Conservation (phyloP, 1,284 basidiomycete genomes). For the Ceratorhiza oryzae-sativae region DNA sequence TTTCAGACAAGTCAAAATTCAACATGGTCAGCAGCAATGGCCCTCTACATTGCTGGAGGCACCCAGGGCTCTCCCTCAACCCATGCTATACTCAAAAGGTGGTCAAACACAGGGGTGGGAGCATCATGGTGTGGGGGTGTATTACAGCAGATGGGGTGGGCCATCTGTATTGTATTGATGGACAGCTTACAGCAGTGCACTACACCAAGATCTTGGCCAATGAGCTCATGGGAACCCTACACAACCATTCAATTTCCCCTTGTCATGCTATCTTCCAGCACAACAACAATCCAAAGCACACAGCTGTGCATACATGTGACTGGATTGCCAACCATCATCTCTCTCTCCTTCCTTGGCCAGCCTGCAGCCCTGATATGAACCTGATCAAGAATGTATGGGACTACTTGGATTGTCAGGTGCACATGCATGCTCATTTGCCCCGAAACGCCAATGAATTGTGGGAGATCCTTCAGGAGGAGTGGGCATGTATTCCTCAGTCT, state of each 20-base stretch:
- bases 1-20: conserved; percentile 22
- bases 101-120: neutral
- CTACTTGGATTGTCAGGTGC: too few relatives aligned
- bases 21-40: conserved; percentile 23
- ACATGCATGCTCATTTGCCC: too few relatives aligned
- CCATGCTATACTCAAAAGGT: conserved; percentile 41
- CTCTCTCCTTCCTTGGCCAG: too few relatives aligned
- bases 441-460: too few relatives aligned
- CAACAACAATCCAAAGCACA: conserved; percentile 10
- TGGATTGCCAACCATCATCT: too few relatives aligned
- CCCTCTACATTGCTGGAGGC: neutral
- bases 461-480: too few relatives aligned
- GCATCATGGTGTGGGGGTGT: conserved; percentile 5
- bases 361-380: too few relatives aligned
- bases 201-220: conserved; percentile 20
- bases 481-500: too few relatives aligned
- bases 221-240: conserved; percentile 7
- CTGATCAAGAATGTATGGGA: too few relatives aligned
- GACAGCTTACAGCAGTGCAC: neutral
- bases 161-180: neutral
- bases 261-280: conserved; percentile 8
- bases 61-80: neutral
- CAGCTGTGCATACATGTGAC: neutral
- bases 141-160: neutral
- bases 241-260: neutral